Conservation (phyloP, 345 rosid species). For the Pistacia vera region DNA sequence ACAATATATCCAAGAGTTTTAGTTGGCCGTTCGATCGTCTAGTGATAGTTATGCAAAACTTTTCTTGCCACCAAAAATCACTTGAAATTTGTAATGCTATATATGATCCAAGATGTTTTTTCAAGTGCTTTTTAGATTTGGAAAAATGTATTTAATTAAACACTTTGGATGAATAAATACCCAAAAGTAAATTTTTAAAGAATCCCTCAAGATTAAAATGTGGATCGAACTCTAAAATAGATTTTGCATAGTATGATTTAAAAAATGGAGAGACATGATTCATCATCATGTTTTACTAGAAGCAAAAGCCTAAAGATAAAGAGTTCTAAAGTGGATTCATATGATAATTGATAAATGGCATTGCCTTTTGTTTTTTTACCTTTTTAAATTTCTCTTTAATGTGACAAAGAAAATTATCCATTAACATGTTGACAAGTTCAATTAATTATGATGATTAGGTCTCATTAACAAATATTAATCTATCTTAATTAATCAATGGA, state of each 20-base stretch:
- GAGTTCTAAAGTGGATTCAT: conserved; percentile 3
- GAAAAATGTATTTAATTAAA: too few species aligned
- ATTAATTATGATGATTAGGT: not conserved
- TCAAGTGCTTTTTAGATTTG: too few species aligned
- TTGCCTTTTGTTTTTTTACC: not conserved
- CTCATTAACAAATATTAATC: not conserved
- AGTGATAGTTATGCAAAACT: too few species aligned
- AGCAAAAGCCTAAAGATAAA: not conserved
- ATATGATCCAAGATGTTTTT: not conserved
- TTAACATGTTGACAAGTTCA: not conserved
- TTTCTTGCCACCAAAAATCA: too few species aligned
- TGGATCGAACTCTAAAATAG: too few species aligned
- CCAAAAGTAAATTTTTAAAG: too few species aligned
- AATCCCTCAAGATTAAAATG: too few species aligned
- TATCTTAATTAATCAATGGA: not conserved
- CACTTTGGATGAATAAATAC: too few species aligned
- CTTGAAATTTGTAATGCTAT: not conserved
- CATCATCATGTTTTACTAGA: conserved; percentile 9
- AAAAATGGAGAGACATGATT: not conserved
- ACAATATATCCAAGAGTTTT: too few species aligned
- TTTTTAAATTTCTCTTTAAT: not conserved
- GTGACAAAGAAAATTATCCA: not conserved
- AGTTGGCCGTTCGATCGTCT: too few species aligned
- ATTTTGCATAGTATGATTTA: not conserved
- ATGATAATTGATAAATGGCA: not conserved